Percentiles rank a stretch among this genome's conserved stretches.
Conservation (phyloP, 257 asterid species). For the Plantago major region DNA sequence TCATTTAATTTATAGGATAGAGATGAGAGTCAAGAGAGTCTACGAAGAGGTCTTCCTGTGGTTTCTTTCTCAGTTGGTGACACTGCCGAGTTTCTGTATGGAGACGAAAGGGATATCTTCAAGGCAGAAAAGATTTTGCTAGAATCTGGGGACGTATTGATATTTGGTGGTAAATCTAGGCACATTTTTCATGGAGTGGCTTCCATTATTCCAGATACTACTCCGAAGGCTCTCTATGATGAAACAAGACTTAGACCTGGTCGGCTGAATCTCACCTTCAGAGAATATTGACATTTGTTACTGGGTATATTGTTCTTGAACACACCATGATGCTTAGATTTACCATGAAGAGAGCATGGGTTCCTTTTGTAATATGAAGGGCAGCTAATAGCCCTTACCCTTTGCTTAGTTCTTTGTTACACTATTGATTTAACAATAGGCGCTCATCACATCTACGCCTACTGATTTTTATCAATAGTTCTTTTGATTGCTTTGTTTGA, state of each 20-base stretch:
- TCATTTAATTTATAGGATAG: slow-evolving; percentile 44
- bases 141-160: slow-evolving; percentile 78
- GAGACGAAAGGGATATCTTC: slow-evolving; percentile 47
- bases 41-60: slow-evolving; percentile 56
- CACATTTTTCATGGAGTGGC: slow-evolving; percentile 69
- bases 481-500: too few relatives aligned
- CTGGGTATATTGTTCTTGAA: too few relatives aligned
- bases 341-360: background rate
- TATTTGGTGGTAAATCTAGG: slow-evolving; percentile 78
- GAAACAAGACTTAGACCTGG: slow-evolving; percentile 57
- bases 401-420: too few relatives aligned
- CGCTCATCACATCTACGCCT: too few relatives aligned
- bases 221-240: slow-evolving; percentile 43
- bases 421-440: too few relatives aligned
- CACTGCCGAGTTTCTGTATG: slow-evolving; percentile 58
- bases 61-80: slow-evolving; percentile 87
- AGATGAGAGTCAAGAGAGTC: slow-evolving; percentile 68
- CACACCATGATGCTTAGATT: too few relatives aligned
- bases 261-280: slow-evolving; percentile 77
- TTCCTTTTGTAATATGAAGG: background rate
- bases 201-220: slow-evolving; percentile 38
- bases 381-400: too few relatives aligned
- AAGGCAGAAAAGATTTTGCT: slow-evolving; percentile 38
- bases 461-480: too few relatives aligned
- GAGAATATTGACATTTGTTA: slow-evolving; percentile 54